These are phyloP conservation scores for Leccinum pachyderme DNA, from an alignment of 1,284 basidiomycete genomes.

Conservation along the genomic window DNA sequence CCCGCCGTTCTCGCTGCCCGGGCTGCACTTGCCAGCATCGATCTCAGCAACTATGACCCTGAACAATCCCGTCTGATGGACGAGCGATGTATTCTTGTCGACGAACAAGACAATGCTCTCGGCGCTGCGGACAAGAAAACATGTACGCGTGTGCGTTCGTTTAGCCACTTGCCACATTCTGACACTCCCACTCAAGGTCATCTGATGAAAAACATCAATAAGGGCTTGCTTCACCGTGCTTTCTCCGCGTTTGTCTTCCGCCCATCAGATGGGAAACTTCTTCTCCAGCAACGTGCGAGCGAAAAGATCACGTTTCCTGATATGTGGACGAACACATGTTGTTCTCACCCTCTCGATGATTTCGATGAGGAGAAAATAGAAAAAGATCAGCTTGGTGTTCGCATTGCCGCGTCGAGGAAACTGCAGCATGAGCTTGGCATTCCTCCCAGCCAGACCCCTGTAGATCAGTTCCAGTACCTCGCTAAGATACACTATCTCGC, in stretches of 20 bases:
- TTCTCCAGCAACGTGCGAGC: conserved; percentile 91
- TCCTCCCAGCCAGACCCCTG: conserved; percentile 70
- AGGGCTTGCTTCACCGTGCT: conserved; percentile 93
- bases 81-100: conserved; percentile 94
- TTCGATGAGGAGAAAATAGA: conserved; percentile 81
- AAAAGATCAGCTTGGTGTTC: conserved; percentile 81
- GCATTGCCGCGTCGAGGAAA: conserved; percentile 89
- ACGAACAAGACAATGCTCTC: conserved; percentile 84
- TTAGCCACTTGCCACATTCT: neutral
- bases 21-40: conserved; percentile 64
- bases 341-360: conserved; percentile 95
- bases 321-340: conserved; percentile 99
- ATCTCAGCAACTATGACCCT: conserved; percentile 74
- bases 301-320: conserved; percentile 99
- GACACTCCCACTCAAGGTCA: conserved; percentile 55
- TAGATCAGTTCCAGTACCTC: conserved; percentile 91
- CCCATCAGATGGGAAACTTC: conserved; percentile 90
- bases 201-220: conserved; percentile 96
- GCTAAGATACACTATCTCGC: conserved; percentile 98
- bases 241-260: conserved; percentile 98
- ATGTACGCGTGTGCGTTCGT: conserved; percentile 53
- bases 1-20: conserved; percentile 59
- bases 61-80: conserved; percentile 93
- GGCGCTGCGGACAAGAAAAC: conserved; percentile 97
- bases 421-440: conserved; percentile 98